Evolutionary conservation across 257 asterid species (phyloP).

Genomic region (Paulownia fortunei): DNA sequence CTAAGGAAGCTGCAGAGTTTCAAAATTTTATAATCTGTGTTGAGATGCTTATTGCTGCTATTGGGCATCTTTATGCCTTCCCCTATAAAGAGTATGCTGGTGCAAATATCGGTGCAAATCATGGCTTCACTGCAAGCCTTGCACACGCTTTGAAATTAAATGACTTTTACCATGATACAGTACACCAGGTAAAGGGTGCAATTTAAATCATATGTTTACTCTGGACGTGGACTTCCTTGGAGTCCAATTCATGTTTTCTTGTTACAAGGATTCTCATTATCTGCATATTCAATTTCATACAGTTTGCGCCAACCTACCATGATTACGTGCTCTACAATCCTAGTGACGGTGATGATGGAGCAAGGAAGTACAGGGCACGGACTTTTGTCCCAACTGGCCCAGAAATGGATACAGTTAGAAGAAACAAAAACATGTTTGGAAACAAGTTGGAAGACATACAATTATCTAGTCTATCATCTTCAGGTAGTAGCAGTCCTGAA

Average conservation of each 20-base stretch:
- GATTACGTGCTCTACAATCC: constrained; percentile 96
- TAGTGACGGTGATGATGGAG: constrained; percentile 84
- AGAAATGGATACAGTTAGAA: constrained; percentile 93
- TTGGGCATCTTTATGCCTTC: constrained; percentile 91
- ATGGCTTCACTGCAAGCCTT: constrained; percentile 81
- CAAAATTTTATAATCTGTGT: constrained; percentile 89
- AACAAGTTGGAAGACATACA: constrained; percentile 78
- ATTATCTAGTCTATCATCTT: constrained; percentile 58
- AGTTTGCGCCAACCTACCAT: constrained; percentile 98
- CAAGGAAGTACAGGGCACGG: constrained; percentile 87
- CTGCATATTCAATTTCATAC: constrained; percentile 34
- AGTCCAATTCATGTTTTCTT: constrained; percentile 11
- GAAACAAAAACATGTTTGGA: constrained; percentile 63
- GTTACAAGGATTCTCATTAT: constrained; percentile 28
- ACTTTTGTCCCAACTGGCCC: constrained; percentile 97
- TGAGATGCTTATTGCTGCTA: constrained; percentile 98
- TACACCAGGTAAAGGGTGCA: constrained; percentile 77
- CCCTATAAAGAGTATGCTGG: constrained; percentile 97
- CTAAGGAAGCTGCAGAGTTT: constrained; percentile 89
- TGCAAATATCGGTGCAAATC: constrained; percentile 79
- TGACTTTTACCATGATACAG: constrained; percentile 96
- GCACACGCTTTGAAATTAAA: constrained; percentile 86
- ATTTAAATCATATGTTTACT: background rate
- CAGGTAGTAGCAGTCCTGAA: constrained; percentile 49
- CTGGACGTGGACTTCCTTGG: constrained; percentile 5